A percentile compares a stretch with the other conserved stretches of the same genome.
These are phyloP conservation scores for Conticribra guillardii DNA, from an alignment of 108 stramenopile genomes.

Conservation along the genomic window DNA sequence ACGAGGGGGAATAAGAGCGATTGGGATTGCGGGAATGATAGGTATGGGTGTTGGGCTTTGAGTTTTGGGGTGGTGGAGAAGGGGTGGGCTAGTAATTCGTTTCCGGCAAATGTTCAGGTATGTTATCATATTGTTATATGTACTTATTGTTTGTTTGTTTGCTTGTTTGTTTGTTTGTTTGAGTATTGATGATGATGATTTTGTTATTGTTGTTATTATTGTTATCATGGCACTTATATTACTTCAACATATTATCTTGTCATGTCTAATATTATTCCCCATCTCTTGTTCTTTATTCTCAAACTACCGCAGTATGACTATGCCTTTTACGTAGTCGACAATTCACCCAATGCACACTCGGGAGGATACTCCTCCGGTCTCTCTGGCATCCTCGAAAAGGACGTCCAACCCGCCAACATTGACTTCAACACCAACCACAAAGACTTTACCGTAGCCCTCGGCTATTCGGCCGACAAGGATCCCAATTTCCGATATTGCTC, in stretches of 20 bases:
- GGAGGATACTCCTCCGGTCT: constrained; percentile 19
- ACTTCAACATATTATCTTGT: too few relatives aligned
- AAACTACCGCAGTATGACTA: constrained; percentile 25
- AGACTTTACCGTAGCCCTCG: constrained; percentile 18
- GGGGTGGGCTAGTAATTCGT: constrained; percentile 19
- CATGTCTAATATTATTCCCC: background rate
- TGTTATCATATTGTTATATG: background rate
- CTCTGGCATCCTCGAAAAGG: constrained; percentile 19
- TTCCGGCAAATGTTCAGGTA: constrained; percentile 29
- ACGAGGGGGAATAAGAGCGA: constrained; percentile 15
- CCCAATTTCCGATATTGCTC: constrained; percentile 29
- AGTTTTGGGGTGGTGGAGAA: constrained; percentile 35
- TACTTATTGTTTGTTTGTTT: background rate
- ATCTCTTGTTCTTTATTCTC: background rate
- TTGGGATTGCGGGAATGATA: constrained; percentile 33
- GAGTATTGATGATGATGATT: background rate
- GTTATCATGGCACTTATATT: too few relatives aligned
- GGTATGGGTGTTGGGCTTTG: constrained; percentile 33
- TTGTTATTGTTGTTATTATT: background rate
- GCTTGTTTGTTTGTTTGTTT: background rate
- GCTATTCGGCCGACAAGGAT: constrained; percentile 34
- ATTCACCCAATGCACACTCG: constrained; percentile 10
- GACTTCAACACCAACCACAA: constrained; percentile 18
- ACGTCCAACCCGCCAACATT: constrained; percentile 12
- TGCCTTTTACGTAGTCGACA: constrained; percentile 26